These are phyloP conservation scores for Xylaria sp. DNA, from an alignment of 2,329 filamentous ascomycete species.

Conservation along the genomic window DNA sequence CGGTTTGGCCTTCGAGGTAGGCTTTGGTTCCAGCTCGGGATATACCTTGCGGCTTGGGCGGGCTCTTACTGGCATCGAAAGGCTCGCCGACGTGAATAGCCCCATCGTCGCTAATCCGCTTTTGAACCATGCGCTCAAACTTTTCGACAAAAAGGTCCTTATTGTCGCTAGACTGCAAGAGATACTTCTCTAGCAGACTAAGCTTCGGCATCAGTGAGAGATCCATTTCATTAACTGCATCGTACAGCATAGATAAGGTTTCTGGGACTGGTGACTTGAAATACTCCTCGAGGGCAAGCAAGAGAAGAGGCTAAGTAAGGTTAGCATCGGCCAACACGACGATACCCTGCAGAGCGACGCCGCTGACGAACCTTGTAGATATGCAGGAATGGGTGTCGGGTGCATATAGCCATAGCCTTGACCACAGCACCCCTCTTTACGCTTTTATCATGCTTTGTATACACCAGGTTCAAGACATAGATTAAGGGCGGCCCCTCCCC, in stretches of 20 bases:
- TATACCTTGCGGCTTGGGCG: constrained; percentile 54
- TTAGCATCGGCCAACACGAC: constrained; percentile 24
- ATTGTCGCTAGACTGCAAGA: constrained; percentile 88
- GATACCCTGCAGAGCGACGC: constrained; percentile 6
- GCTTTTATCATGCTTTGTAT: constrained; percentile 94
- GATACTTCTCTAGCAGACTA: constrained; percentile 80
- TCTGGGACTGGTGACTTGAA: constrained; percentile 90
- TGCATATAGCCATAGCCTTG: constrained; percentile 99
- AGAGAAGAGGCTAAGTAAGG: constrained; percentile 72
- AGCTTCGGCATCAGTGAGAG: constrained; percentile 89
- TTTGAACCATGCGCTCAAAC: constrained; percentile 91
- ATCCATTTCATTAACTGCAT: constrained; percentile 96
- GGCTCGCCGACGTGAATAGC: constrained; percentile 50
- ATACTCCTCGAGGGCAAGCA: constrained; percentile 93
- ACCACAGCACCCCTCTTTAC: constrained; percentile 93
- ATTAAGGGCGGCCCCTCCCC: constrained; percentile 89
- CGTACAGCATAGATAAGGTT: constrained; percentile 85
- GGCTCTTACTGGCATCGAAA: constrained; percentile 55
- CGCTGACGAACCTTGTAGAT: constrained; percentile 82
- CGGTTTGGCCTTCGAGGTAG: constrained; percentile 64
- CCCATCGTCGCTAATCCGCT: constrained; percentile 72
- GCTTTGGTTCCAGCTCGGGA: constrained; percentile 67
- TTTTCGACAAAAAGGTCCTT: constrained; percentile 98
- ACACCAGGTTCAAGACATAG: constrained; percentile 96
- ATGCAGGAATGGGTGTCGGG: constrained; percentile 93